Percentiles rank a stretch among this genome's conserved stretches.
Conservation (phyloP, 2,329 filamentous ascomycete species). For the Taxawa tesnikishii region DNA sequence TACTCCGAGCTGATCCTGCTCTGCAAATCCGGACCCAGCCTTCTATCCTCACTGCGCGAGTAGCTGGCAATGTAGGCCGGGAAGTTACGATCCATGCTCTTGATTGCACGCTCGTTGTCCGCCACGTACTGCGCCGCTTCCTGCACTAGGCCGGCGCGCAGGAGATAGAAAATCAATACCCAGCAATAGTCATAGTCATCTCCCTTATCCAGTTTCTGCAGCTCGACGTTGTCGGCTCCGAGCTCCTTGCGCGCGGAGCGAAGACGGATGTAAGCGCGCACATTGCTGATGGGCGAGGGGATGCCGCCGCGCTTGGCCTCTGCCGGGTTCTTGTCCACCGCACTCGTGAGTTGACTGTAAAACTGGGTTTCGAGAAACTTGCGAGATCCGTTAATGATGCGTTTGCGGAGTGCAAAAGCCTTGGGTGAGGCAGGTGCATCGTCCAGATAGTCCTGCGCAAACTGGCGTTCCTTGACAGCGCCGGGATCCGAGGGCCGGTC, state of each 20-base stretch:
- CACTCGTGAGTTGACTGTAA: conserved; percentile 60
- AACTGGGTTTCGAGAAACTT: conserved; percentile 72
- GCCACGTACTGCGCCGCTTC: conserved; percentile 84
- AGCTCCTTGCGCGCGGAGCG: conserved; percentile 71
- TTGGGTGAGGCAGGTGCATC: conserved; percentile 53
- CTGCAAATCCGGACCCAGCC: conserved; percentile 66
- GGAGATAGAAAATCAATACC: conserved; percentile 85
- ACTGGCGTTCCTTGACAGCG: conserved; percentile 63
- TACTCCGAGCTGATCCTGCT: conserved; percentile 86
- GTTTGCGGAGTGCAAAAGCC: conserved; percentile 58
- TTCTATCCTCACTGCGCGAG: conserved; percentile 60
- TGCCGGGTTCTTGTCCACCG: conserved; percentile 70
- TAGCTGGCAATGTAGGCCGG: conserved; percentile 78
- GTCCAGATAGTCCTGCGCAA: conserved; percentile 64
- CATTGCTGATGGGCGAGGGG: conserved; percentile 78
- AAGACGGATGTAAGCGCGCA: conserved; percentile 82
- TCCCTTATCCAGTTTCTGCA: conserved; percentile 56
- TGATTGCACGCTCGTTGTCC: conserved; percentile 66
- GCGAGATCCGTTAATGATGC: conserved; percentile 69
- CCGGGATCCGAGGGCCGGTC: conserved; percentile 48
- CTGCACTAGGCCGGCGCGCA: conserved; percentile 70
- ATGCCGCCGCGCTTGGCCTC: conserved; percentile 84
- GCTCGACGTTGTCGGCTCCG: conserved; percentile 64
- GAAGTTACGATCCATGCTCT: conserved; percentile 84
- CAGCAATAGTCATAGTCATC: conserved; percentile 86